Base-by-base conservation (phyloP, 108 stramenopile species). In the Cyclotella sp. region DNA sequence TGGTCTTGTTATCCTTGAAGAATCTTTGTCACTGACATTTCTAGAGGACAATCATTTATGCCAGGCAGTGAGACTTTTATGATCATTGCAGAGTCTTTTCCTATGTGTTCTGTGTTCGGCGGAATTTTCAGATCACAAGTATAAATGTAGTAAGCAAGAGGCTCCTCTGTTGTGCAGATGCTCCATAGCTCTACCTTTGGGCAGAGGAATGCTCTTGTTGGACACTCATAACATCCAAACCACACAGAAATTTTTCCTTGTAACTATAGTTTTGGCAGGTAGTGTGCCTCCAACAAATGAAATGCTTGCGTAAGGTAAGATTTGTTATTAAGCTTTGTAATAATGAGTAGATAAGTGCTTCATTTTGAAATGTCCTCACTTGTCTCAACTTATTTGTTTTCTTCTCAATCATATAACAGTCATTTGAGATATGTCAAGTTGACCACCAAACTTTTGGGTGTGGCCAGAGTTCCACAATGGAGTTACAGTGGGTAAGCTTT, bases 391-490 rank as follows among this genome's bases (percentile, higher is more conserved):
- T 13, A 39, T 39, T 10, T n/a, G 12, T 61, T 14, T 61, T 45
- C 7, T 26, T 3, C 5, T 45, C 61, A 15, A 7, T 34, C 61
- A 34, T 40, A n/a, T 16, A 9, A 34, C 16, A 39, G 9, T 44
- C 6, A 45, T 26, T 65, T n/a, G 0, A 68, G 93, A 96, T 55
- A 75, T 86, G 55, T 76, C 71, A 28, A 82, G 89, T 27, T 87
- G 86, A 52, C 84, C 85, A 27, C 54, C 87, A 42, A 96, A 97
- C 42, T 72, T 91, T 53, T 87, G 87, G 27, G 84, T 94, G 24
- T 99, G 99, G 98, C 97, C 97, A 11, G 96, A 98, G 68, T 99
- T 99, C 81, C 98, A 99, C 85, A 99, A 99, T 78, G 99, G 98
- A 16, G 97, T 97, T 21, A 97, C 98, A 30, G 97, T 97, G 29